Evolutionary conservation across 176 grass and related monocot species (phyloP).

Genomic region (Oryza glumipatula): DNA sequence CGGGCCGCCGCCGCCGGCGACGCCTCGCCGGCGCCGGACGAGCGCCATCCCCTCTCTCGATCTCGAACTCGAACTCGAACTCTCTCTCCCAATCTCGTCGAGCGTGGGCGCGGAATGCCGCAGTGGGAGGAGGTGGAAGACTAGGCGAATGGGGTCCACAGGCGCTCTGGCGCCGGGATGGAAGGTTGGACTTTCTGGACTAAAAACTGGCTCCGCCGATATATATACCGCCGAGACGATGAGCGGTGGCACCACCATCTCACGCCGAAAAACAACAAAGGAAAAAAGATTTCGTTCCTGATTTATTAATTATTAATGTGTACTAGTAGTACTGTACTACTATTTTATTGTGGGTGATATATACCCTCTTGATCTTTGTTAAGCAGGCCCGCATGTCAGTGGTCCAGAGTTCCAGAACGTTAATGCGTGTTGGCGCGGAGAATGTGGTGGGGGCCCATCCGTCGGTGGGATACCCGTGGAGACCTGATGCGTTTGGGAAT

Average conservation of each 20-base stretch:
- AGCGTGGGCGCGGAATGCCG: constrained; percentile 39
- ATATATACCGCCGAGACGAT: constrained; percentile 30
- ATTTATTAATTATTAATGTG: neutral
- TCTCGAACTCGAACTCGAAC: neutral
- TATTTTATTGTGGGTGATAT: neutral
- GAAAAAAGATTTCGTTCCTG: neutral
- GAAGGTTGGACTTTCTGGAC: constrained; percentile 45
- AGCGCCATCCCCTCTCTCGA: constrained; percentile 36
- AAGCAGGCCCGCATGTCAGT: constrained; percentile 26
- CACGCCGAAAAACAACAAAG: neutral
- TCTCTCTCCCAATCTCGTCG: constrained; percentile 21
- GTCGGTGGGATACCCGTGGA: neutral
- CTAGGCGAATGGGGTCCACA: neutral
- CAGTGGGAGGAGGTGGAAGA: neutral
- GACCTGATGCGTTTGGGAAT: neutral
- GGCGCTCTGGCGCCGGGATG: neutral
- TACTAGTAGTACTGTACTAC: too few relatives aligned
- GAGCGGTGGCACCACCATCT: constrained; percentile 17
- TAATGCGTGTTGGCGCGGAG: neutral
- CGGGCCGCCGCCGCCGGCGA: constrained; percentile 10
- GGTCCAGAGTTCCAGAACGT: neutral
- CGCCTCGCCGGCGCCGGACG: constrained; percentile 35
- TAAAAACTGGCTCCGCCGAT: constrained; percentile 2
- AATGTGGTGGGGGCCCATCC: constrained; percentile 40
- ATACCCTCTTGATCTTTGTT: neutral